A percentile compares a stretch with the other conserved stretches of the same genome.
These are phyloP conservation scores for Cafeteria roenbergensis DNA, from an alignment of 108 stramenopile genomes.

Conservation along the genomic window DNA sequence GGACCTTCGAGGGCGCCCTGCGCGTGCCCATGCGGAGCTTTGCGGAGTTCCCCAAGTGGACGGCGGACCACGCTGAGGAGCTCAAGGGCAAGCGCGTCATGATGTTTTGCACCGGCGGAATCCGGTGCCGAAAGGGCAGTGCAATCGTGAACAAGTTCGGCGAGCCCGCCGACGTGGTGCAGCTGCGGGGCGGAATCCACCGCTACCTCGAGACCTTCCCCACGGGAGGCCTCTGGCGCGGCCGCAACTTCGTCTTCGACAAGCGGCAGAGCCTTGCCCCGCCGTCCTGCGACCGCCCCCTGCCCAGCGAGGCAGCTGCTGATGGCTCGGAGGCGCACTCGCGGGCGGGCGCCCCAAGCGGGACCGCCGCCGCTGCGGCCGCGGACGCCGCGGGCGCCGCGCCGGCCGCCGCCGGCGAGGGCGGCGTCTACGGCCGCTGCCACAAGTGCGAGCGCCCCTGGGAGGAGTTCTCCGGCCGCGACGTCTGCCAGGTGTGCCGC, in stretches of 20 bases:
- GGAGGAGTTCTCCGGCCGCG: not conserved
- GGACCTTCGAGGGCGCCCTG: slow-evolving; percentile 20
- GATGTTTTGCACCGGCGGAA: slow-evolving; percentile 38
- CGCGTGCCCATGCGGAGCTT: not conserved
- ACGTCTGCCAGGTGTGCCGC: not conserved
- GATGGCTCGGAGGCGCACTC: not conserved
- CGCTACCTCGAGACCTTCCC: slow-evolving; percentile 74
- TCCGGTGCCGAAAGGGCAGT: slow-evolving; percentile 25
- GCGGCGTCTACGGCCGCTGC: not conserved
- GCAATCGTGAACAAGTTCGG: slow-evolving; percentile 8
- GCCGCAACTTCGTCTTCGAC: slow-evolving; percentile 84
- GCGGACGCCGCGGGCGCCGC: too few relatives aligned
- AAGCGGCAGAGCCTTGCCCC: not conserved
- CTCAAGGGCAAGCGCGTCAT: slow-evolving; percentile 8
- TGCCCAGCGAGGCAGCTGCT: too few relatives aligned
- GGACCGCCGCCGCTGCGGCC: too few relatives aligned
- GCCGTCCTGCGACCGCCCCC: too few relatives aligned
- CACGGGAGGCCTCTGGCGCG: slow-evolving; percentile 60
- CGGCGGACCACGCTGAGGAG: not conserved
- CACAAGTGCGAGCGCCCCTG: not conserved
- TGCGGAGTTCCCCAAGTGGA: slow-evolving; percentile 1
- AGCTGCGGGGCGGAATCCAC: slow-evolving; percentile 77
- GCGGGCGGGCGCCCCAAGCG: not conserved
- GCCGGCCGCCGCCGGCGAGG: not conserved
- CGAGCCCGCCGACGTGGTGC: slow-evolving; percentile 35